Evolutionary conservation across 345 rosid genomes (phyloP), one percentile per base, ranked within the genome.

Genomic region (Murraya paniculata): DNA sequence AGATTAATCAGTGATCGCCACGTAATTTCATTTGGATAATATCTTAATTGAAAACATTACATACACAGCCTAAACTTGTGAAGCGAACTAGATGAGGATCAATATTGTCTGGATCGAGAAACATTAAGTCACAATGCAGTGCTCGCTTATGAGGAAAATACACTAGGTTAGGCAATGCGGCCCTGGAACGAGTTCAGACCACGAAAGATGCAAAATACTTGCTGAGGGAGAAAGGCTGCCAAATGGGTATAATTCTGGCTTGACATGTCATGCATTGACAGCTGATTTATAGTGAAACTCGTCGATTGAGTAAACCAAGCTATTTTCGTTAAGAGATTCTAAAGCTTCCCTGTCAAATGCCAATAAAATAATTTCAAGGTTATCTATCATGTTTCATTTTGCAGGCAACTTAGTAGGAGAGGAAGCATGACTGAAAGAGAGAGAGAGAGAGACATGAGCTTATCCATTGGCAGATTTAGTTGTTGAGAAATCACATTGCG

Each of bases 211-310:
- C 24, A 21, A 28, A 41, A 19, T 30, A 74, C 77, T 28, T 45
- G 3, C 59, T 1, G 9, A 13, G 21, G 16, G 50, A 48, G 71
- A 75, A 28, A 6, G 13, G 6, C 45, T 65, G 14, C 65, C 57
- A 72, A 62, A 55, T 18, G 36, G 73, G 22, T 36, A 6, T 64
- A 30, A 4, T 60, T 31, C n/a, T 27, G 19, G 67, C 22, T 30
- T 30, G 6, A 27, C 65, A 57, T 24, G 28, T 90, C 89, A 93
- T 7, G 82, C 94, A 77, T 92, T 87, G 31, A 78, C 85, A 5
- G 93, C 86, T 41, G 97, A 90, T 76, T 89, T 93, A 81, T 68
- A 95, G 88, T 90, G 86, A 80, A 79, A 74, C 45, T 95, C 98
- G 27, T 93, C 93, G 6, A 92, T 86, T 0, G 97, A 82, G 88